Evolutionary conservation across 441 rosid species (phyloP), one percentile per base, ranked within the genome.

Genomic region (Kokia cookei): DNA sequence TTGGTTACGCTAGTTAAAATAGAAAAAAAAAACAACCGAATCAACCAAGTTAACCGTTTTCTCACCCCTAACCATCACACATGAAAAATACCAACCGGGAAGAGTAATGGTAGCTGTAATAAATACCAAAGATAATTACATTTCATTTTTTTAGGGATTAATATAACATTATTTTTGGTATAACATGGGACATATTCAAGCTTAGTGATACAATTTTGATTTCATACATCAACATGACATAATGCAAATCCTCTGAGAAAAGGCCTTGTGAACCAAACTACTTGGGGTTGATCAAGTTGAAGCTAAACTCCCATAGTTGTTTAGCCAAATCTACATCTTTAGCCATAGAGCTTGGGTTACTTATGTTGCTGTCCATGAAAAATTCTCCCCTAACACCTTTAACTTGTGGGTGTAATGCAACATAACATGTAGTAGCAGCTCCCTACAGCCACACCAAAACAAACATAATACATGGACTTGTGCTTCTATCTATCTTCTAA

Each of bases 251-350:
- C 29, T 19, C n/a, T 64, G 8, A 19, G 11, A 10, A 32, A 9
- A 19, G 2, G 37, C 42, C 29, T 47, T n/a, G 9, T 51, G 19
- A 54, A 29, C 42, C 40, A 35, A 24, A 65, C 37, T 71, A 59
- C 54, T 37, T 40, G 22, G 65, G 55, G 17, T 70, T 64, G 43
- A 80, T 85, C 73, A 82, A 43, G 59, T 27, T 77, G 75, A 82
- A 67, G 76, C 86, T 86, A 82, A 85, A 89, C 37, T 86, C 87
- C 92, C 89, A 88, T 50, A 88, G 65, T 71, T 78, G 81, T 76
- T 82, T 84, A 8, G 84, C 90, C 80, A 89, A 71, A 50, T 78
- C 83, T 61, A 74, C 75, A 43, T 89, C 89, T 72, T 75, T 73
- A 17, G 82, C 87, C 5, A 61, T 81, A 45, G 77, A 64, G 72